Conservation (phyloP, 139 green algal species). For the Pleodorina starrii region DNA sequence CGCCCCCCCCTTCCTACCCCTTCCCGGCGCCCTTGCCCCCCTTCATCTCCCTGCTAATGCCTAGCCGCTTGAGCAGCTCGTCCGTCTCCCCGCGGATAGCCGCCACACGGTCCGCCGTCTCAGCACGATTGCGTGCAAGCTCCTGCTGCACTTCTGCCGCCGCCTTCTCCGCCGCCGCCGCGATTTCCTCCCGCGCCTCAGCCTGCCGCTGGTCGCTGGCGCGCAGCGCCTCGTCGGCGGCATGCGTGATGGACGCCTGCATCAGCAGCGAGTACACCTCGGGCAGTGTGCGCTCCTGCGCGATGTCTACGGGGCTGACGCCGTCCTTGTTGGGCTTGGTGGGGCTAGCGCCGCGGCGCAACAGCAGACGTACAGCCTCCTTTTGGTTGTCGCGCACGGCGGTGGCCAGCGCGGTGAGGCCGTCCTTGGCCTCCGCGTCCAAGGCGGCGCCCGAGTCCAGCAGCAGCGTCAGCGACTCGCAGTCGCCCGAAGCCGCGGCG, state of each 20-base stretch:
- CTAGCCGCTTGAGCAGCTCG: slow-evolving; percentile 43
- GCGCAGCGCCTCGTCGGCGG: slow-evolving; percentile 28
- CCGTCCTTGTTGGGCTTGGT: slow-evolving; percentile 26
- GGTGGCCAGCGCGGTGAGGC: slow-evolving; percentile 1
- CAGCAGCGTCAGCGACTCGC: slow-evolving; percentile 29
- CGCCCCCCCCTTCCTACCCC: too few species aligned
- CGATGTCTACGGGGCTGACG: slow-evolving; percentile 4
- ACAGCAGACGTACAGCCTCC: slow-evolving; percentile 44
- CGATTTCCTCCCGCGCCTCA: slow-evolving; percentile 13
- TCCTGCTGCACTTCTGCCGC: not conserved
- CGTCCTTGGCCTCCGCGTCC: slow-evolving; percentile 24
- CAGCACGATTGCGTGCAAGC: not conserved
- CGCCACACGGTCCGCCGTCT: slow-evolving; percentile 12
- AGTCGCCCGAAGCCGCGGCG: slow-evolving; percentile 17
- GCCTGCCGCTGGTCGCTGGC: slow-evolving; percentile 28
- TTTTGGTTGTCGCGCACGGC: slow-evolving; percentile 46
- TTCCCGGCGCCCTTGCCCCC: not conserved
- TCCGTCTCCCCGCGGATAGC: slow-evolving; percentile 20
- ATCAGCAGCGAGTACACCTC: slow-evolving; percentile 48
- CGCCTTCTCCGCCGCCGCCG: not conserved
- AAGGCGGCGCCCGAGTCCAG: slow-evolving; percentile 19
- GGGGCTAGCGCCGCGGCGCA: slow-evolving; percentile 36
- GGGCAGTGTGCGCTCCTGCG: slow-evolving; percentile 25
- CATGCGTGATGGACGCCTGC: slow-evolving; percentile 23
- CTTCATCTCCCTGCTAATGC: not conserved